Base-by-base conservation (phyloP, 257 asterid genomes). In the Gentiana macrophylla region DNA sequence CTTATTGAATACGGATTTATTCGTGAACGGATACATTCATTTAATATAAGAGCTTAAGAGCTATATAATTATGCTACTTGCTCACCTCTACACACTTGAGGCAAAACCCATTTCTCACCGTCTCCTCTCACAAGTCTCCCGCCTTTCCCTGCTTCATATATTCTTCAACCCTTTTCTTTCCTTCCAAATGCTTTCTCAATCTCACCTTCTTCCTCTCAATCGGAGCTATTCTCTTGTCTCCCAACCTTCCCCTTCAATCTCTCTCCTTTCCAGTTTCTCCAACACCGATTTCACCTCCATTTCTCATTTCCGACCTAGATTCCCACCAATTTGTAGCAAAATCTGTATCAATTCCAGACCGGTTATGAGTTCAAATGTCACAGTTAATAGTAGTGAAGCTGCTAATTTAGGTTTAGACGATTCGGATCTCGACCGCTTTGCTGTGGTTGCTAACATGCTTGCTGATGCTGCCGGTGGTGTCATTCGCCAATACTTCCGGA, bases 391-490 rank as follows among this genome's bases (percentile, higher is more conserved):
- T 46, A 47, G 37, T 49, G 60, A 57, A 45, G 72, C 66, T 37
- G 41, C 50, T 51, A 70, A 72, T 72, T 33, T 67, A 8, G 80
- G 62, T 54, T 50, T 74, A 57, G 78, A 68, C 38, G 62, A 60
- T 62, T 70, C 59, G 38, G 90, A 81, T 62, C 75, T 87, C 62
- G 90, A 85, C 65, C 72, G 71, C 55, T 91, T 81, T 52, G 79
- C 77, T 6, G 72, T 65, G 38, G 87, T 83, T 8, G 94, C 81
- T 33, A 84, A 84, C 64, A 67, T 57, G 76, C 76, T 91, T 4
- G 95, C 97, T 11, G 97, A 91, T 66, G 94, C 98, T n/a, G 79
- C 98, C 32, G 95, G 96, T 10, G 86, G 73, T 6, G 94, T 91
- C 43, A 87, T 91, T 48, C 86, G 96, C 45, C 77, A 62, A 63